Conservation (phyloP, 805 yeast species). For the Nakazawaea molendinolei region DNA sequence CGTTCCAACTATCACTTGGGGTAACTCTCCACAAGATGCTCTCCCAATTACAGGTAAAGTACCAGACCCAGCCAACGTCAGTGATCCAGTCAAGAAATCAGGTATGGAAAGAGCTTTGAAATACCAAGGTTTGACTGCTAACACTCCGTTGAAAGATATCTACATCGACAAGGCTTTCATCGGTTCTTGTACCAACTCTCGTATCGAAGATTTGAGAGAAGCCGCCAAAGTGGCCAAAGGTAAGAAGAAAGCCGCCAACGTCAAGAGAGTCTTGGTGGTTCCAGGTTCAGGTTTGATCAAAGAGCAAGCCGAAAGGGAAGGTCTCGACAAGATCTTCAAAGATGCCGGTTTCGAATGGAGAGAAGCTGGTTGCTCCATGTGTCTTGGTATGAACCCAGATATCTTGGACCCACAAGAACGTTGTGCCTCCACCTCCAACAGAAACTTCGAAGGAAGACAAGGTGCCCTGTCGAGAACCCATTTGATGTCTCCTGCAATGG, state of each 20-base stretch:
- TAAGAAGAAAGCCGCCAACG: slow-evolving; percentile 73
- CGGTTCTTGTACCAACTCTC: slow-evolving; percentile 97
- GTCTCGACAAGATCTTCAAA: slow-evolving; percentile 82
- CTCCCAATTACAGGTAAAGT: slow-evolving; percentile 85
- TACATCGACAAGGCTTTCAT: slow-evolving; percentile 89
- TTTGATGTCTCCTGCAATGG: slow-evolving; percentile 98
- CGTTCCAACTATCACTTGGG: slow-evolving; percentile 98
- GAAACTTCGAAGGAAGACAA: slow-evolving; percentile 99
- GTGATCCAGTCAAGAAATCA: slow-evolving; percentile 67
- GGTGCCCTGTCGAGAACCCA: slow-evolving; percentile 96
- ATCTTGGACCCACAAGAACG: slow-evolving; percentile 91
- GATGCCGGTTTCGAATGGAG: slow-evolving; percentile 98
- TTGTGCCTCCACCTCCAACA: slow-evolving; percentile 97
- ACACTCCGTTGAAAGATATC: slow-evolving; percentile 71
- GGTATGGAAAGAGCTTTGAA: slow-evolving; percentile 89
- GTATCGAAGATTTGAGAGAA: slow-evolving; percentile 93
- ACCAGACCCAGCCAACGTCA: slow-evolving; percentile 78
- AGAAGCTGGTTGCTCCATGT: slow-evolving; percentile 99
- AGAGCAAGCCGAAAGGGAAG: slow-evolving; percentile 90
- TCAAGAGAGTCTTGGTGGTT: slow-evolving; percentile 81
- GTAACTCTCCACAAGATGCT: slow-evolving; percentile 98
- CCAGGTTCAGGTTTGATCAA: slow-evolving; percentile 98
- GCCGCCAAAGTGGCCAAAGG: slow-evolving; percentile 95
- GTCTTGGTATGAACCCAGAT: slow-evolving; percentile 99
- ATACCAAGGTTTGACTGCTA: slow-evolving; percentile 88